phyloP scores from a whole-genome alignment of 805 yeast genomes.

The Kodamaea leandrae region DNA sequence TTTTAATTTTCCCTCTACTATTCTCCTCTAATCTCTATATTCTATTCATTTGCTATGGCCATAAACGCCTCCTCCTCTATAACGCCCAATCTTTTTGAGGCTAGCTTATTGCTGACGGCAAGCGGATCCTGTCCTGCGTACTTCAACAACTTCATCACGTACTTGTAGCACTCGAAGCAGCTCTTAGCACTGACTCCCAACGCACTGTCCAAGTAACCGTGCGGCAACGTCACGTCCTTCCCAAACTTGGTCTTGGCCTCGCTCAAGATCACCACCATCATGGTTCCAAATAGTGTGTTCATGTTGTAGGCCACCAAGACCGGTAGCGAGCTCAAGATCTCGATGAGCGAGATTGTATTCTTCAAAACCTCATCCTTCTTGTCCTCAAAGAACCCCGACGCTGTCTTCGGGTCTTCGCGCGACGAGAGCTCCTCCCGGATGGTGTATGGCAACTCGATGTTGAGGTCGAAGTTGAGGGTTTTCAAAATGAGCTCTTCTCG shows the following conservation, averaged over 20 bases:
- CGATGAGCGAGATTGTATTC: constrained; percentile 34
- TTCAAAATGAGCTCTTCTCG: constrained; percentile 42
- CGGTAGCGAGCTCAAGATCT: constrained; percentile 39
- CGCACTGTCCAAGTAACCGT: constrained; percentile 15
- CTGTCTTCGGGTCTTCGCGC: constrained; percentile 11
- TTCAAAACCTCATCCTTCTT: constrained; percentile 20
- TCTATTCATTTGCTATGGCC: constrained; percentile 14
- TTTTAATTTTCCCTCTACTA: neutral
- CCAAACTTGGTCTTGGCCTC: constrained; percentile 23
- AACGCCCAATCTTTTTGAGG: constrained; percentile 20
- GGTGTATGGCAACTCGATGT: constrained; percentile 38
- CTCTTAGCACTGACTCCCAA: constrained; percentile 15
- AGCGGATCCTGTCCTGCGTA: constrained; percentile 22
- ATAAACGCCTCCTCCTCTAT: constrained; percentile 15
- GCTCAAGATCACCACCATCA: constrained; percentile 20
- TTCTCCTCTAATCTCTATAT: neutral
- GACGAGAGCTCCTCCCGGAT: constrained; percentile 24
- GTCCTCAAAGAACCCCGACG: constrained; percentile 7
- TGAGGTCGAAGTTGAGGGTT: constrained; percentile 39
- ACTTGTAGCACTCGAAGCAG: constrained; percentile 28
- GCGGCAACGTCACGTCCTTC: constrained; percentile 19
- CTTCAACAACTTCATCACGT: constrained; percentile 22
- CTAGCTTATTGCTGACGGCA: constrained; percentile 22
- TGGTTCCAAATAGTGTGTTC: constrained; percentile 30
- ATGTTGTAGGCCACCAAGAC: constrained; percentile 35